Percentiles rank a stretch among this genome's conserved stretches.
Evolutionary conservation across 2,329 filamentous ascomycete genomes (phyloP).

Genomic region (Aspergillus sp.): DNA sequence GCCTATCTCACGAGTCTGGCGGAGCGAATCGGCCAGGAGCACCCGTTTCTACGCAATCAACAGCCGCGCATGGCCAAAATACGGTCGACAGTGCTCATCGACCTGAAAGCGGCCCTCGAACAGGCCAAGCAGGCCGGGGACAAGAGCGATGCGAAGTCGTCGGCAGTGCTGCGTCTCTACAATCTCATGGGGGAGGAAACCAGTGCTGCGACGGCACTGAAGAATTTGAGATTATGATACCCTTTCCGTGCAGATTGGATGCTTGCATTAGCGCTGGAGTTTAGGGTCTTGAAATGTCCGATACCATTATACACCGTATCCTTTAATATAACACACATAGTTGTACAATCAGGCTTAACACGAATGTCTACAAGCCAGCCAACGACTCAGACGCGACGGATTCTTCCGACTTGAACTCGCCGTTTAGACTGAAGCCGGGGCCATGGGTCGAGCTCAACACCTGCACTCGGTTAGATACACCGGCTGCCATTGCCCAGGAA

Average conservation of each 20-base stretch:
- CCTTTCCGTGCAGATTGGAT: slow-evolving; percentile 1
- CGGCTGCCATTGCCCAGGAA: background rate
- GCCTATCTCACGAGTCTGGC: slow-evolving; percentile 45
- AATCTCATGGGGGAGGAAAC: slow-evolving; percentile 50
- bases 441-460: slow-evolving; percentile 81
- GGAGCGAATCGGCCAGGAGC: slow-evolving; percentile 43
- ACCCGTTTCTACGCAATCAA: slow-evolving; percentile 56
- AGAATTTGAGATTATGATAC: slow-evolving; percentile 30
- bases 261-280: slow-evolving; percentile 39
- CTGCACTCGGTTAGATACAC: slow-evolving; percentile 38
- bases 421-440: slow-evolving; percentile 78
- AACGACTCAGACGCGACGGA: slow-evolving; percentile 45
- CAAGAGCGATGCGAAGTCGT: slow-evolving; percentile 32
- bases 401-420: slow-evolving; percentile 58
- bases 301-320: slow-evolving; percentile 35
- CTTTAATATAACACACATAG: slow-evolving; percentile 36
- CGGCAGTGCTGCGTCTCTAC: slow-evolving; percentile 53
- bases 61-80: slow-evolving; percentile 48
- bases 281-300: slow-evolving; percentile 17
- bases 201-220: slow-evolving; percentile 51
- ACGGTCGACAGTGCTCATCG: slow-evolving; percentile 53
- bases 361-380: slow-evolving; percentile 39
- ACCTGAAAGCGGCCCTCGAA: slow-evolving; percentile 54
- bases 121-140: slow-evolving; percentile 39
- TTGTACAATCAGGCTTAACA: slow-evolving; percentile 26